phyloP scores from a whole-genome alignment of 352 stramenopile species.

The Phytophthora citrophthora region DNA sequence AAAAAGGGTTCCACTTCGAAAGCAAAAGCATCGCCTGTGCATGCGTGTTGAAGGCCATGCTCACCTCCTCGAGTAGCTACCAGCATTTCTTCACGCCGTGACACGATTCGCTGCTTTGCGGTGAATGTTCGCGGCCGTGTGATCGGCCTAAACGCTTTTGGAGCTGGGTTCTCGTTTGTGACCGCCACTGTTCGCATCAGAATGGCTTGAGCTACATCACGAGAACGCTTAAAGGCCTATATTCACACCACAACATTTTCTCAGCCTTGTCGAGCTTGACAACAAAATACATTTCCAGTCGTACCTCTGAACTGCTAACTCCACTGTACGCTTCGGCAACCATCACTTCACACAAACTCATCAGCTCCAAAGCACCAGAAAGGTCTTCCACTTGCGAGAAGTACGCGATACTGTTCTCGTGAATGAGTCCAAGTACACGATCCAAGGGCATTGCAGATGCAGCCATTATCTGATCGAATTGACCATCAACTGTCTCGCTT shows the following conservation, averaged over 20 bases:
- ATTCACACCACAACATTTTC: background rate
- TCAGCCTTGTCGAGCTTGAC: background rate
- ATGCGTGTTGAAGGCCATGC: slow-evolving; percentile 40
- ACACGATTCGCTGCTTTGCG: slow-evolving; percentile 52
- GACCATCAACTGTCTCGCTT: slow-evolving; percentile 12
- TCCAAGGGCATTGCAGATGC: slow-evolving; percentile 63
- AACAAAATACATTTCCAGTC: background rate
- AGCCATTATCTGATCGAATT: slow-evolving; percentile 63
- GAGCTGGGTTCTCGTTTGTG: slow-evolving; percentile 73
- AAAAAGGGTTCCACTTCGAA: slow-evolving; percentile 79
- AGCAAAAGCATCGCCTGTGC: slow-evolving; percentile 62
- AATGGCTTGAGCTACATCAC: slow-evolving; percentile 58
- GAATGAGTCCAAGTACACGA: slow-evolving; percentile 65
- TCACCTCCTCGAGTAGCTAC: slow-evolving; percentile 17
- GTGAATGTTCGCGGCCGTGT: slow-evolving; percentile 55
- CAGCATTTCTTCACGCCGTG: slow-evolving; percentile 50
- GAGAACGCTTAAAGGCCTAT: slow-evolving; percentile 64
- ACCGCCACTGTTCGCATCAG: slow-evolving; percentile 70
- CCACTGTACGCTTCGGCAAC: slow-evolving; percentile 60
- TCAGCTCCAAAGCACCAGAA: slow-evolving; percentile 58
- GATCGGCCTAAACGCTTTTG: slow-evolving; percentile 79
- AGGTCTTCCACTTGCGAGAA: slow-evolving; percentile 83
- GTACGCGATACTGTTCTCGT: slow-evolving; percentile 75
- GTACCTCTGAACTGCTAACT: slow-evolving; percentile 58
- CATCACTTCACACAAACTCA: slow-evolving; percentile 75